phyloP scores from a whole-genome alignment of 345 rosid genomes.

The Eucalyptus marginata region DNA sequence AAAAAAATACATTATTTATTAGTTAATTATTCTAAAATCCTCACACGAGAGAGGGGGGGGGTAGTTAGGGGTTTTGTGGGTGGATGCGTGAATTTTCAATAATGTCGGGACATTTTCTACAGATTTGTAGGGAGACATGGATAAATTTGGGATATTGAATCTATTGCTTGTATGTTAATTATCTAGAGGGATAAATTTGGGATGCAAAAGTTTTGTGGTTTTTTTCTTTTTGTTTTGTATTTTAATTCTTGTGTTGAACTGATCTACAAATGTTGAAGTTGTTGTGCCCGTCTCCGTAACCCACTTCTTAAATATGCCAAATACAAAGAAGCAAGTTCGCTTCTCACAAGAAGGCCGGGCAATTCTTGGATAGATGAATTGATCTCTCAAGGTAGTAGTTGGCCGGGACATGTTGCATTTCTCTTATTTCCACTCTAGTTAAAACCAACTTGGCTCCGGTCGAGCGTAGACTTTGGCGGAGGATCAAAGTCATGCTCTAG shows the following conservation, averaged over 20 bases:
- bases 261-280: not conserved
- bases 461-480: conserved; percentile 47
- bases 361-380: not conserved
- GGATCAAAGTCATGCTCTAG: conserved; percentile 1
- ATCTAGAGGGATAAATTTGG: not conserved
- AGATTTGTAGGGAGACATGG: not conserved
- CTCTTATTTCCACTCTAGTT: not conserved
- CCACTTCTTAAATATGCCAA: not conserved
- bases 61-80: not conserved
- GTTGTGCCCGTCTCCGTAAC: not conserved
- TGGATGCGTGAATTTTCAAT: not conserved
- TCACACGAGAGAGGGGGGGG: not conserved
- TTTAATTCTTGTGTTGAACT: not conserved
- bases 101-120: not conserved
- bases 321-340: not conserved
- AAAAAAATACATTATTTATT: too few relatives aligned
- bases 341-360: not conserved
- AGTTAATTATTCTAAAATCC: too few relatives aligned
- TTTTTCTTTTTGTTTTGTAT: not conserved
- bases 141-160: not conserved
- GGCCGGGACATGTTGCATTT: conserved; percentile 22
- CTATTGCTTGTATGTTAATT: not conserved
- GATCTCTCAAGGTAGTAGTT: conserved; percentile 28
- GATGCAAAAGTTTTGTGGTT: not conserved
- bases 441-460: conserved; percentile 12